Percentiles rank a stretch among this genome's conserved stretches.
Evolutionary conservation across 2,329 filamentous ascomycete species (phyloP).

Genomic region (Talaromyces marneffei): DNA sequence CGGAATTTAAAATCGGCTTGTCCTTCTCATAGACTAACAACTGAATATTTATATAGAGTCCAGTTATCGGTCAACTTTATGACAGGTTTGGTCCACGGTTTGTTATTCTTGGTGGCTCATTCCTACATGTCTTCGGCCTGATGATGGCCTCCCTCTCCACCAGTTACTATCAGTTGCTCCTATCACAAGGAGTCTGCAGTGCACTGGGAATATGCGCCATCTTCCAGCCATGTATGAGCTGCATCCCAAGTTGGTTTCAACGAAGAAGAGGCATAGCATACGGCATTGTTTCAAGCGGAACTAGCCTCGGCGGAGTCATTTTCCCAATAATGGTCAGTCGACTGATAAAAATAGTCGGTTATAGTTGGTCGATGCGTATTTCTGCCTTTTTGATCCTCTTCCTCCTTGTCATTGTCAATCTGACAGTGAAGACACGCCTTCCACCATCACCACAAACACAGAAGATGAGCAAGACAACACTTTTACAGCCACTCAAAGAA

Average conservation of each 20-base stretch:
- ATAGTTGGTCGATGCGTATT: constrained; percentile 54
- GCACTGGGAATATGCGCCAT: constrained; percentile 49
- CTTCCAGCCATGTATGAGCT: constrained; percentile 35
- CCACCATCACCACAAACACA: neutral
- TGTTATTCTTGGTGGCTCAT: constrained; percentile 40
- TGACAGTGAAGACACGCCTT: constrained; percentile 48
- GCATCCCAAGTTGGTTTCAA: constrained; percentile 34
- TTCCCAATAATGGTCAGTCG: constrained; percentile 56
- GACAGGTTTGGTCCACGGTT: constrained; percentile 46
- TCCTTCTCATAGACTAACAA: constrained; percentile 40
- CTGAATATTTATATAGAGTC: neutral
- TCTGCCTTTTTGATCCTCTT: constrained; percentile 57
- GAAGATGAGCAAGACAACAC: constrained; percentile 14
- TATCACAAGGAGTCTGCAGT: constrained; percentile 47
- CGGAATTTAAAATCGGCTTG: constrained; percentile 42
- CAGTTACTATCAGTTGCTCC: constrained; percentile 49
- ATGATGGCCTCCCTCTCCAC: constrained; percentile 50
- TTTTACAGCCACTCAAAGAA: constrained; percentile 33
- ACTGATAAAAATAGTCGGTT: constrained; percentile 49
- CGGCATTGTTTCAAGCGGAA: constrained; percentile 23
- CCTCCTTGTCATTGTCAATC: constrained; percentile 48
- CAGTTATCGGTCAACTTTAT: constrained; percentile 47
- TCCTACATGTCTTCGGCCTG: constrained; percentile 46
- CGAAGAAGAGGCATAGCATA: neutral
- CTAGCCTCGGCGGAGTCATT: constrained; percentile 53